Base-by-base conservation (phyloP, 1,284 basidiomycete genomes). In the Volvariella surrecta region DNA sequence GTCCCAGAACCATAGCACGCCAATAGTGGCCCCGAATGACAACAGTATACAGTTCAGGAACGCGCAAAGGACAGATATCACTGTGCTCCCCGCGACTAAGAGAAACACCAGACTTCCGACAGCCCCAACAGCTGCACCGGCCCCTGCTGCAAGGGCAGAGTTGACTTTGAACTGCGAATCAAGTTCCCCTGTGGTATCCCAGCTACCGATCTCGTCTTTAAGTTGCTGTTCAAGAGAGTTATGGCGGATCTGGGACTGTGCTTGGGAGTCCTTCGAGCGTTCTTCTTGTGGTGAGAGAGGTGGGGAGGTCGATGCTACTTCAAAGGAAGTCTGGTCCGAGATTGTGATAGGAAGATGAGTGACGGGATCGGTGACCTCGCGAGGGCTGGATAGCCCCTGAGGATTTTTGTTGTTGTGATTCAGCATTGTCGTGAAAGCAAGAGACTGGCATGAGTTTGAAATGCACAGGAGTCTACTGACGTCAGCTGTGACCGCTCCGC, bases 331-430 rank as follows among this genome's bases (percentile, higher is more conserved):
- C 19, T 54, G 49, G 52, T 69, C 63, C 43, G 66, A 62, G 13
- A 68, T 58, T 7, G 51, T 50, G 4, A 67, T 40, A 10, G 58
- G 60, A 2, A 60, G 54, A 48, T 67, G 64, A 16, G 67, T 69
- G 35, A 68, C 55, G 13, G 66, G 66, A 46, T 68, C 67, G 1
- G 60, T 62, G 16, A 70, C 61, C 43, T 58, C 45, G 17, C 58
- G 57, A 28, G 24, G 11, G 24, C 24, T 28, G 6, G 24, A 6
- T 28, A 6, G 6, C 24, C 11, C 11, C 24, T 28, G n/a, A n/a
- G n/a, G n/a, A n/a, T n/a, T 11, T 6, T 28, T 28, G 6, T 11
- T 11, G 24, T 28, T 6, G 6, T 28, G 6, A 28, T 28, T 28
- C 6, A 11, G 24, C 24, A 28, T 28, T 28, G 24, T 11, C 11